These are phyloP conservation scores for Schoenoplectus tabernaemontani DNA, from an alignment of 202 grass and related monocot species.

Conservation along the genomic window DNA sequence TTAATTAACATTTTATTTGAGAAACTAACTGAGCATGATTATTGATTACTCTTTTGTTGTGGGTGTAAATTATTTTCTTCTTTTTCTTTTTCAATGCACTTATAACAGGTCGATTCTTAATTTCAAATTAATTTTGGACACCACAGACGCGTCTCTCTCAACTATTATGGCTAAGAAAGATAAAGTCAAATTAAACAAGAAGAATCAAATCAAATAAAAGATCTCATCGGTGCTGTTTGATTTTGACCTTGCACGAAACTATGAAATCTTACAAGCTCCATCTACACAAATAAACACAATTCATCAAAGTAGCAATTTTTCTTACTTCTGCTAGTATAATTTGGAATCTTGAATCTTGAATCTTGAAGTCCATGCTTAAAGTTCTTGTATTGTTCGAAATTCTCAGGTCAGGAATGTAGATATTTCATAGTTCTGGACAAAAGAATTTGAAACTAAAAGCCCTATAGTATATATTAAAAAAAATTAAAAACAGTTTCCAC, in stretches of 20 bases:
- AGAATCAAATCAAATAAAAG: slow-evolving; percentile 1
- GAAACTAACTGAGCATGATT: neutral
- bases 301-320: neutral
- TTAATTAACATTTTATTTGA: slow-evolving; percentile 12
- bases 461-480: neutral
- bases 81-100: neutral
- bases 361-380: neutral
- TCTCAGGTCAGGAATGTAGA: neutral
- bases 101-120: neutral
- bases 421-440: neutral
- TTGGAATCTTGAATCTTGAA: neutral
- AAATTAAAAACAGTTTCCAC: neutral
- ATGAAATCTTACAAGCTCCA: neutral
- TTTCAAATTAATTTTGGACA: neutral
- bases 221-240: neutral
- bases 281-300: neutral
- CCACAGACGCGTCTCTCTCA: neutral
- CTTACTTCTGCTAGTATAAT: neutral
- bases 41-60: neutral
- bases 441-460: neutral
- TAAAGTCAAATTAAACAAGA: slow-evolving; percentile 1
- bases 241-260: slow-evolving; percentile 3
- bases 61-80: neutral
- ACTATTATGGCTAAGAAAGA: neutral
- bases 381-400: neutral